A percentile compares a stretch with the other conserved stretches of the same genome.
Conservation (phyloP, 148 eudicot species). For the Rhododendron ovatum region DNA sequence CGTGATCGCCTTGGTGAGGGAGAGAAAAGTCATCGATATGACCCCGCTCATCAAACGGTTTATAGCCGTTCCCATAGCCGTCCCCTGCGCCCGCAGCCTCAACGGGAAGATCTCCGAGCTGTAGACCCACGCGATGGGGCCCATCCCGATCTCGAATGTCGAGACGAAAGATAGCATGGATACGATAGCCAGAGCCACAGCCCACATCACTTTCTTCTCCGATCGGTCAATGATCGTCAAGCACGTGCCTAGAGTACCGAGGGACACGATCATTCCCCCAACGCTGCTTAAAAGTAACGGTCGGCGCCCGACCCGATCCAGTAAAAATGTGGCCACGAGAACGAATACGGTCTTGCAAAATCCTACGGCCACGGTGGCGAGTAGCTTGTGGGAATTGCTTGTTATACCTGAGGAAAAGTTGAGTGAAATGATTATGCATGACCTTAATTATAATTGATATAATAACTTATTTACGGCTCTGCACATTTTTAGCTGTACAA, state of each 20-base stretch:
- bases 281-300: conserved; percentile 22
- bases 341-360: conserved; percentile 23
- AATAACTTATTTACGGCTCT: too few relatives aligned
- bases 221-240: conserved; percentile 50
- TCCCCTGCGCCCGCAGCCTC: conserved; percentile 41
- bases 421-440: not conserved
- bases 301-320: conserved; percentile 29
- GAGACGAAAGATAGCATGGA: conserved; percentile 42
- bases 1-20: conserved; percentile 29
- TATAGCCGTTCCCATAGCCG: conserved; percentile 21
- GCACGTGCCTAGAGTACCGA: conserved; percentile 24
- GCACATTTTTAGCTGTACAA: rapidly evolving
- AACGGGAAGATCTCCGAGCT: conserved; percentile 74
- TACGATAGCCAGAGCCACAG: conserved; percentile 15
- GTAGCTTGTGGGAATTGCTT: conserved; percentile 9
- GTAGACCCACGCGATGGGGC: conserved; percentile 76
- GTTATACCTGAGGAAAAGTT: conserved; percentile 16
- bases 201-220: conserved; percentile 22
- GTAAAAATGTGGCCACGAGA: conserved; percentile 23
- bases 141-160: conserved; percentile 64
- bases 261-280: conserved; percentile 35
- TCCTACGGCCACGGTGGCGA: conserved; percentile 33
- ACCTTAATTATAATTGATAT: too few relatives aligned
- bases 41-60: conserved; percentile 39
- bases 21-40: conserved; percentile 38